Conservation (phyloP, 2,329 filamentous ascomycete species). For the Sclerotinia trifoliorum region DNA sequence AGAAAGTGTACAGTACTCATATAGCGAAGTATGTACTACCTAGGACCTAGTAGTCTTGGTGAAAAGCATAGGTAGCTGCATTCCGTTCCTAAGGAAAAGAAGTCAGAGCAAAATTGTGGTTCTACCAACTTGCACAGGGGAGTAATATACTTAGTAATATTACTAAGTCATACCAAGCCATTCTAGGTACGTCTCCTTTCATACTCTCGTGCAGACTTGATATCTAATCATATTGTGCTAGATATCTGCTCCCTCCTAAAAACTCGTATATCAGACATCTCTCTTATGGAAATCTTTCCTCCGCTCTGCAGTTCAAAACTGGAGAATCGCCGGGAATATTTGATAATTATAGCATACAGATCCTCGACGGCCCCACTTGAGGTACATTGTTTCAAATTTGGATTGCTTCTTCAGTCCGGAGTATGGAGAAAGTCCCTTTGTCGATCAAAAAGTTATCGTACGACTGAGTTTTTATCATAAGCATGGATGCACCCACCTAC, state of each 20-base stretch:
- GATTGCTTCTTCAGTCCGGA: background rate
- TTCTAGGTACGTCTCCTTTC: background rate
- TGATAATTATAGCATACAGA: background rate
- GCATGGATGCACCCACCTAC: background rate
- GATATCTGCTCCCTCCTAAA: background rate
- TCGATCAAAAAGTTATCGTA: conserved; percentile 1
- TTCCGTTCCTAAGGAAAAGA: background rate
- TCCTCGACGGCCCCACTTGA: background rate
- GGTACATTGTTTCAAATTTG: background rate
- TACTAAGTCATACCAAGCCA: too few relatives aligned
- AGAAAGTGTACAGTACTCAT: background rate
- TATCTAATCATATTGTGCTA: background rate
- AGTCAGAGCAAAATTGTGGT: background rate
- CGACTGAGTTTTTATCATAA: background rate
- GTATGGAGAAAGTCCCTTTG: background rate
- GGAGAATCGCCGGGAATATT: background rate
- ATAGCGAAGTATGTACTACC: too few relatives aligned
- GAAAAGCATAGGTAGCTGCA: too few relatives aligned
- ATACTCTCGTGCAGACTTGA: too few relatives aligned
- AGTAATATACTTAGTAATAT: too few relatives aligned
- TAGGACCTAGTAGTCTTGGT: too few relatives aligned
- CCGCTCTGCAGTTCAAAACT: background rate
- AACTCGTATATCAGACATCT: background rate
- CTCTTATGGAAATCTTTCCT: background rate
- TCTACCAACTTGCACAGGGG: background rate